These are phyloP conservation scores for Musa beccarii DNA, from an alignment of 176 grass and related monocot species.

Conservation along the genomic window DNA sequence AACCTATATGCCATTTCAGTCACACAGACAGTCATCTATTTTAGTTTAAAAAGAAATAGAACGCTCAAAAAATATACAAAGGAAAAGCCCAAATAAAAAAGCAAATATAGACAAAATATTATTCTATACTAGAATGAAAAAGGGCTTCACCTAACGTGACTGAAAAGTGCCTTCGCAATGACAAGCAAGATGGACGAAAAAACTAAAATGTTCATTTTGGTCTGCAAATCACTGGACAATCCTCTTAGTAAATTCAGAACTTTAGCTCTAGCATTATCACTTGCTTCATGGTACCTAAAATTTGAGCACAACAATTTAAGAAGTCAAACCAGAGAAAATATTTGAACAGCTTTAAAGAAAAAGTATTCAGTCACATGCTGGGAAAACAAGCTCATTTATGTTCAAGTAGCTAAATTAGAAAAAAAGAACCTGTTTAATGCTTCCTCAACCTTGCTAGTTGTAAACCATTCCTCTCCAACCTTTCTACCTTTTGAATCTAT, in stretches of 20 bases:
- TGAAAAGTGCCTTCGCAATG: constrained; percentile 82
- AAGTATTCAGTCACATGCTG: background rate
- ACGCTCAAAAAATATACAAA: background rate
- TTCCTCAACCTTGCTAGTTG: constrained; percentile 67
- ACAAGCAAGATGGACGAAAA: constrained; percentile 67
- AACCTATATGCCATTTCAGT: background rate
- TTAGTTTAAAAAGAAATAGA: background rate
- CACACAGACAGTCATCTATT: background rate
- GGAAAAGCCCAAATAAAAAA: background rate
- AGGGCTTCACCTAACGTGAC: constrained; percentile 69
- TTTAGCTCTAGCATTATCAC: constrained; percentile 66
- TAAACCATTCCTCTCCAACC: constrained; percentile 94
- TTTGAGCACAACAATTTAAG: constrained; percentile 18
- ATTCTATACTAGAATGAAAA: constrained; percentile 14
- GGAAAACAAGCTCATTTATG: background rate
- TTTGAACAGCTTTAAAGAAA: background rate
- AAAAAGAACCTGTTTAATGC: constrained; percentile 62
- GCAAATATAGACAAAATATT: background rate
- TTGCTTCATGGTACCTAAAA: constrained; percentile 84
- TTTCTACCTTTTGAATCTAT: constrained; percentile 93
- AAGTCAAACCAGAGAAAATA: background rate
- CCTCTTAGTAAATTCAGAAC: constrained; percentile 74
- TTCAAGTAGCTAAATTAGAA: background rate
- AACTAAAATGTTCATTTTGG: constrained; percentile 76
- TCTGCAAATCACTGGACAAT: constrained; percentile 86